Percentiles rank a stretch among this genome's conserved stretches.
phyloP scores from a whole-genome alignment of 768 basidiomycete genomes.

The Gymnopilus junonius region DNA sequence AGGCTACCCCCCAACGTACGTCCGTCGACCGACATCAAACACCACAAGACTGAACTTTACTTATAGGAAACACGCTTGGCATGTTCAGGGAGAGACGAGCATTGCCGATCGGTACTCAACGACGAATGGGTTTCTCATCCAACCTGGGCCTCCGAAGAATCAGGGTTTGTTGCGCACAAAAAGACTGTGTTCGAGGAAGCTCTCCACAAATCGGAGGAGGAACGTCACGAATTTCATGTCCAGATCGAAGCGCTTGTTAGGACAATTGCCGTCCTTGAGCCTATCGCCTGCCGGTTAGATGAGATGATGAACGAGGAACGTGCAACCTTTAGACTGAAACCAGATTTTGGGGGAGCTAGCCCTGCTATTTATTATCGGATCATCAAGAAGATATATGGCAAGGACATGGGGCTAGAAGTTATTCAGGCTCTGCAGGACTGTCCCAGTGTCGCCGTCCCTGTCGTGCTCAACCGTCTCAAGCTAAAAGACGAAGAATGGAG shows the following conservation, averaged over 20 bases:
- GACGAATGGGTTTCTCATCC: conserved; percentile 99
- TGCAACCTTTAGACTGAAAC: conserved; percentile 75
- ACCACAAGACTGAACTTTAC: conserved; percentile 12
- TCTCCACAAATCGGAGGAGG: conserved; percentile 96
- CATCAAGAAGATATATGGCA: conserved; percentile 93
- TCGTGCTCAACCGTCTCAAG: conserved; percentile 87
- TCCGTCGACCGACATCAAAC: conserved; percentile 20
- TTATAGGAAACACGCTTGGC: conserved; percentile 83
- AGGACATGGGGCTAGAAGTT: conserved; percentile 74
- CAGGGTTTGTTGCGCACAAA: conserved; percentile 93
- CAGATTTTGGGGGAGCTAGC: conserved; percentile 88
- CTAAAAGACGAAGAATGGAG: conserved; percentile 98
- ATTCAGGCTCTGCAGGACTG: conserved; percentile 89
- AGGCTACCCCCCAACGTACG: conserved; percentile 86
- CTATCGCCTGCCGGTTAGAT: conserved; percentile 80
- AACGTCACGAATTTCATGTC: conserved; percentile 97
- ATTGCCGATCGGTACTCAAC: conserved; percentile 95
- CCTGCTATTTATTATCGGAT: conserved; percentile 90
- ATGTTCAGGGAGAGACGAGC: conserved; percentile 93
- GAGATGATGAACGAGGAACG: conserved; percentile 91
- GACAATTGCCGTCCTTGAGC: conserved; percentile 91
- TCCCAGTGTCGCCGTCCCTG: conserved; percentile 88
- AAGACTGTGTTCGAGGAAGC: conserved; percentile 97
- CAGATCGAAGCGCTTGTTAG: conserved; percentile 89
- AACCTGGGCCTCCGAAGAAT: conserved; percentile 96